Evolutionary conservation across 768 basidiomycete genomes (phyloP).

Genomic region (Dioszegia aurantiaca): DNA sequence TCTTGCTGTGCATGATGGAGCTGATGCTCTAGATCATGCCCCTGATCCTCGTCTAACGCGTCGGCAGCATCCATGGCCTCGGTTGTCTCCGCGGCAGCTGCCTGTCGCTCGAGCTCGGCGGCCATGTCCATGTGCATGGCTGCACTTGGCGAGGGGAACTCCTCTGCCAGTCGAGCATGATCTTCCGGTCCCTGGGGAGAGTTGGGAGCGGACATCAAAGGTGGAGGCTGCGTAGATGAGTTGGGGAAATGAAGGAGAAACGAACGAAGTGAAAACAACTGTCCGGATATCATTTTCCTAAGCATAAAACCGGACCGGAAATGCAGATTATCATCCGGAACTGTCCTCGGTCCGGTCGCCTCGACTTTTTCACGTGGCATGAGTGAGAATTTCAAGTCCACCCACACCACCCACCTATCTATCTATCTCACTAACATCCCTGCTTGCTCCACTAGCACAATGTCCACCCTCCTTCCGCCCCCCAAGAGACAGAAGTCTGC

Average conservation of each 20-base stretch:
- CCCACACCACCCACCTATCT: no score
- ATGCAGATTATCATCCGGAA: neutral
- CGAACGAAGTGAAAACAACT: conserved; percentile 7
- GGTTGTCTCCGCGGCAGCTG: conserved; percentile 34
- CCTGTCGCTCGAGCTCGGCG: conserved; percentile 32
- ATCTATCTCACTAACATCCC: neutral
- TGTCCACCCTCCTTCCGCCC: conserved; percentile 83
- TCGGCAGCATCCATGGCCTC: conserved; percentile 32
- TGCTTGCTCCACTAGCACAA: conserved; percentile 45
- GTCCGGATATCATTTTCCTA: neutral
- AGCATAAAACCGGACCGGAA: neutral
- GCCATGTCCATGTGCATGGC: conserved; percentile 25
- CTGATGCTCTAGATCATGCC: conserved; percentile 1
- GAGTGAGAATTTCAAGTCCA: conserved; percentile 6
- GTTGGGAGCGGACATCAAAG: conserved; percentile 20
- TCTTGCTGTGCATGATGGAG: conserved; percentile 11
- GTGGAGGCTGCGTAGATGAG: neutral
- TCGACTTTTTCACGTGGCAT: neutral
- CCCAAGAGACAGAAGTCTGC: conserved; percentile 75
- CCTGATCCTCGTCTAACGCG: conserved; percentile 14
- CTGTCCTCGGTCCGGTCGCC: no score
- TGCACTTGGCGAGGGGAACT: conserved; percentile 35
- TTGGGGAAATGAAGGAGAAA: conserved; percentile 13
- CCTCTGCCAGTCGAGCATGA: conserved; percentile 36
- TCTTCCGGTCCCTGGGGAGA: conserved; percentile 33